These are phyloP conservation scores for Gossypium ekmanianum DNA, from an alignment of 345 rosid genomes.

Conservation along the genomic window DNA sequence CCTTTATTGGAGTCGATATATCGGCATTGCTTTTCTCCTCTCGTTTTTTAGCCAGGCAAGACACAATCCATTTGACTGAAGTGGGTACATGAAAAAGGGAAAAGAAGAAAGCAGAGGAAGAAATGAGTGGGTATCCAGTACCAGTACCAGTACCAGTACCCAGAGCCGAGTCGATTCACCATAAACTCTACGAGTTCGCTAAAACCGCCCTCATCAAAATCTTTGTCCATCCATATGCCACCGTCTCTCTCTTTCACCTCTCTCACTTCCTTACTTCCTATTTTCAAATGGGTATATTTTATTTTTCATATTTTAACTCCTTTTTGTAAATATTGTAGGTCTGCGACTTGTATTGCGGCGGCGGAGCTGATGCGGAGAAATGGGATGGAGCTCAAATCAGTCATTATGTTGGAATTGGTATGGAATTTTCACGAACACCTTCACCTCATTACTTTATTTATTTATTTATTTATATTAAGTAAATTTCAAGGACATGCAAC, in stretches of 20 bases:
- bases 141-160: constrained; percentile 26
- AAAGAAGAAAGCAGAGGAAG: not conserved
- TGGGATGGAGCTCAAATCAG: constrained; percentile 75
- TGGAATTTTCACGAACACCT: not conserved
- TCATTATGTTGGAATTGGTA: constrained; percentile 84
- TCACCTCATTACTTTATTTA: not conserved
- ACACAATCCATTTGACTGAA: not conserved
- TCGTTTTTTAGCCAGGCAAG: not conserved
- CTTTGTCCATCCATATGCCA: constrained; percentile 84
- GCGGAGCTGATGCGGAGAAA: constrained; percentile 56
- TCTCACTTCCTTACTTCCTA: not conserved
- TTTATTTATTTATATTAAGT: not conserved
- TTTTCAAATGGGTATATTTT: constrained; percentile 15
- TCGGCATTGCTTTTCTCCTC: not conserved
- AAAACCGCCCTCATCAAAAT: constrained; percentile 76
- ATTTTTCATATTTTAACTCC: not conserved
- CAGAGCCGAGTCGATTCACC: constrained; percentile 68
- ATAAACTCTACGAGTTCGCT: constrained; percentile 82
- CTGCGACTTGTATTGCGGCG: constrained; percentile 86
- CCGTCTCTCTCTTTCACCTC: constrained; percentile 34
- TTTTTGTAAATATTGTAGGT: constrained; percentile 37
- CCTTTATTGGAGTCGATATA: too few species aligned
- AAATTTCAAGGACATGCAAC: not conserved
- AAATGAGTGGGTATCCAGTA: constrained; percentile 42
- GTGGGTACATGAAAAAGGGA: not conserved